Base-by-base conservation (phyloP, 116 monocot species). In the Posidonia oceanica region DNA sequence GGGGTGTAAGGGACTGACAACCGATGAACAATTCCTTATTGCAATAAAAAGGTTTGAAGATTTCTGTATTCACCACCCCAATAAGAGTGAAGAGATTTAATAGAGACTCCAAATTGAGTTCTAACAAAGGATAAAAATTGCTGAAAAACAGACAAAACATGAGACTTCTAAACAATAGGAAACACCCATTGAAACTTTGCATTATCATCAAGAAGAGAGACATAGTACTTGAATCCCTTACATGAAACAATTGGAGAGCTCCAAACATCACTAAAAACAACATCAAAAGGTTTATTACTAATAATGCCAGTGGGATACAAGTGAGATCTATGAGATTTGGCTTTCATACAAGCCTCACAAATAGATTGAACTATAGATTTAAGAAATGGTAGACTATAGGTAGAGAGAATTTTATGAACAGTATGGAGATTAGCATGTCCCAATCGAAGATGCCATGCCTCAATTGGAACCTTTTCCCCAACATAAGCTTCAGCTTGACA, bases 51-150 rank as follows among this genome's bases (percentile, higher is more conserved):
- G 15, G 10, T 11, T 7, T 17, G 22, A 7, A 75, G 16, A 7
- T 21, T 21, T 2, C 56, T 7, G 36, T 69, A 75, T 51, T 75
- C 69, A 16, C 75, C 75, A 14, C 75, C 69, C 61, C 44, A 69
- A 62, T 75, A 44, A 37, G 68, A 60, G 37, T 75, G 68, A 21
- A 75, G 52, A 15, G 39, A 11, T 16, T 69, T 75, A 29, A 75
- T 59, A n/a, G 3, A 4, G 14, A 39, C 57, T 2, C 3, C 13
- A 51, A 75, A 75, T 16, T 11, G 39, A 39, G 2, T 38, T 39
- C 57, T 12, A 3, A 70, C 38, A 16, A 53, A 39, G 15, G 16
- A 2, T 13, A 39, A 17, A n/a, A 70, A 70, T 39, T 70, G 70
- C 3, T 57, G 29, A 56, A 58, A 70, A 14, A 57, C 3, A 7